Evolutionary conservation across 1,139 yeast genomes (phyloP), one percentile per base, ranked within the genome.

Genomic region (Suhomyces wounanorum): DNA sequence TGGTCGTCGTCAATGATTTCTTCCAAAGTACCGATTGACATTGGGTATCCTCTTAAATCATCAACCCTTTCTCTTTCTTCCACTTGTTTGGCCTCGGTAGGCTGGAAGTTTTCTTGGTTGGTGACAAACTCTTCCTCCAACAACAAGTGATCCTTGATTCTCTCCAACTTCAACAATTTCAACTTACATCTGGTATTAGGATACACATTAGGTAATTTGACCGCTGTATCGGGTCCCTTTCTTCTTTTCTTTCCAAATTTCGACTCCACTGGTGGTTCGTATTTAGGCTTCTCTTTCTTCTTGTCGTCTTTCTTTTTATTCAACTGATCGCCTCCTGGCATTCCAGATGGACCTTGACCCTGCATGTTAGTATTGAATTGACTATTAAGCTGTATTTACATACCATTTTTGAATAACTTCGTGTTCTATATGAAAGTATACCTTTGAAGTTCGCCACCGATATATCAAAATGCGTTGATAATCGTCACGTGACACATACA

Each of bases 1-100:
- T 95, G 99, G 68, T 94, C 99, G 69, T 94, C 99, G 67, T 94
- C 99, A 60, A 94, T 90, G 54, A 95, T 89, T 73, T 94, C 99
- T 67, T 94, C 99, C 63, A 94, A 78, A 3, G 97, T 91, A 44
- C 99, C 99, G 54, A 95, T 89, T 40, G 96, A 87, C 90, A 94
- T 87, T 51, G 99, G 99, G 43, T 91, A 85, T 10, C 99, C 99
- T 69, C 99, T 84, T 66, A 94, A 83, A 61, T 92, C 97, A 65
- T 94, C 98, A 52, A 95, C 88, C 69, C 92, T 91, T 61, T 90
- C 92, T 62, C 97, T 81, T 69, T 94, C 99, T 68, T 94, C 99
- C 18, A 90, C 96, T 66, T 92, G 96, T 72, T 90, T 89, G 64
- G 96, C 96, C 69, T 94, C 98, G 44, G 96, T 90, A 13, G 99